Percentiles rank a stretch among this genome's conserved stretches.
Evolutionary conservation across 179 eudicot genomes (phyloP).

Genomic region (Silene noctiflora): DNA sequence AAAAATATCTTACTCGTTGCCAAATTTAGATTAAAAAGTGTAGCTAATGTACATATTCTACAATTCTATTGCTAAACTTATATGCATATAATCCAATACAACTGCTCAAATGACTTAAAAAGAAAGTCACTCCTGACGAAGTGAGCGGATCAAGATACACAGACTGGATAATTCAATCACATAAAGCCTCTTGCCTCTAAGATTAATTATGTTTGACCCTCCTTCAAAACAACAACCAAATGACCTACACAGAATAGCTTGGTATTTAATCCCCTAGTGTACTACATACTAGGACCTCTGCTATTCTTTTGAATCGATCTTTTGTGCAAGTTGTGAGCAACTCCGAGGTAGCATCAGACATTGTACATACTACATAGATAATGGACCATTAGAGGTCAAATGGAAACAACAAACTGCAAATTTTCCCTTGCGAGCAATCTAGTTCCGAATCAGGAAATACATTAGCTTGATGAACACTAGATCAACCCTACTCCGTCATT

Average conservation of each 20-base stretch:
- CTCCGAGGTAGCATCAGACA: neutral
- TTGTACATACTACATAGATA: neutral
- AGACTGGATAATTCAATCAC: neutral
- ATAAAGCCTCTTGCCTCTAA: neutral
- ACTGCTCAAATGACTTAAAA: neutral
- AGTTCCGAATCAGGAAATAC: neutral
- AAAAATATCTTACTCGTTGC: neutral
- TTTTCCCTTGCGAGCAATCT: neutral
- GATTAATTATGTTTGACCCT: neutral
- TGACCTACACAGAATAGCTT: neutral
- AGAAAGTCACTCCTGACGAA: neutral
- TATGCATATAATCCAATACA: neutral
- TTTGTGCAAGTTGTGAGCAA: neutral
- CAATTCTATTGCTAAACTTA: neutral
- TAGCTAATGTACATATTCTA: neutral
- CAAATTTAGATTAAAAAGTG: constrained; percentile 6
- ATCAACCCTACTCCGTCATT: neutral
- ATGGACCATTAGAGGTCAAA: neutral
- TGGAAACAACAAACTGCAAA: neutral
- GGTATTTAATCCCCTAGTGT: neutral
- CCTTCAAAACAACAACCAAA: neutral
- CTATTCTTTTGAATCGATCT: neutral
- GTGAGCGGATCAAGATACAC: neutral
- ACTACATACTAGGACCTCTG: neutral
- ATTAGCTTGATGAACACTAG: neutral